Percentiles rank a stretch among this genome's conserved stretches.
Conservation (phyloP, 1,284 basidiomycete species). For the Exobasidium cylindrosporum region DNA sequence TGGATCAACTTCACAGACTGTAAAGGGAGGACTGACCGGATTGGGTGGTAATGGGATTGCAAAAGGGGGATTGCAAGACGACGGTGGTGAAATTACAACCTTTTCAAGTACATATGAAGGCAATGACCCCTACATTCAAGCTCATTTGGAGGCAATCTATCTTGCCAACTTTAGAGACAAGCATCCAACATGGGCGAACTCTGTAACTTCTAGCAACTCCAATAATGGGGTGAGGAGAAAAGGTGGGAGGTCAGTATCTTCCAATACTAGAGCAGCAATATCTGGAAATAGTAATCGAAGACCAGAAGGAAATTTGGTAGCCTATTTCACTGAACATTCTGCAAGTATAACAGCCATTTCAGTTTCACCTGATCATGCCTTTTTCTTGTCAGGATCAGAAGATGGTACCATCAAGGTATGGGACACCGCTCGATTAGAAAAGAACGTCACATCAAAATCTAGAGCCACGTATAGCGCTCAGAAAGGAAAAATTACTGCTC, state of each 20-base stretch:
- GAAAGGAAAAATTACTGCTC: conserved; percentile 51
- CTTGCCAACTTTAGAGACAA: conserved; percentile 37
- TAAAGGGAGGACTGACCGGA: conserved; percentile 19
- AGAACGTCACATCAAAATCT: conserved; percentile 63
- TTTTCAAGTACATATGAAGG: conserved; percentile 49
- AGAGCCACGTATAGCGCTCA: conserved; percentile 55
- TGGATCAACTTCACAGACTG: conserved; percentile 28
- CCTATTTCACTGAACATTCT: conserved; percentile 57
- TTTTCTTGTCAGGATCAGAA: conserved; percentile 84
- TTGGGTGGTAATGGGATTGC: neutral
- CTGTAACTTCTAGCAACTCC: conserved; percentile 12
- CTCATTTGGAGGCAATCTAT: conserved; percentile 47
- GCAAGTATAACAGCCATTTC: conserved; percentile 69
- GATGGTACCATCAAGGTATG: conserved; percentile 74
- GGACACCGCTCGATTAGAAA: conserved; percentile 75
- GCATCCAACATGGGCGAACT: conserved; percentile 26
- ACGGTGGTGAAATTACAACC: conserved; percentile 12
- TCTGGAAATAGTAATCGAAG: conserved; percentile 36
- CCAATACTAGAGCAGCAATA: neutral
- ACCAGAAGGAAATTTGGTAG: conserved; percentile 47
- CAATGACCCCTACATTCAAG: conserved; percentile 48
- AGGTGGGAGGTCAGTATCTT: neutral
- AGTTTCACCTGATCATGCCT: conserved; percentile 87
- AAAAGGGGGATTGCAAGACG: conserved; percentile 6
- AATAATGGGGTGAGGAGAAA: conserved; percentile 19